These are phyloP conservation scores for Arthrobotrys sinensis DNA, from an alignment of 2,329 filamentous ascomycete genomes.

Conservation along the genomic window DNA sequence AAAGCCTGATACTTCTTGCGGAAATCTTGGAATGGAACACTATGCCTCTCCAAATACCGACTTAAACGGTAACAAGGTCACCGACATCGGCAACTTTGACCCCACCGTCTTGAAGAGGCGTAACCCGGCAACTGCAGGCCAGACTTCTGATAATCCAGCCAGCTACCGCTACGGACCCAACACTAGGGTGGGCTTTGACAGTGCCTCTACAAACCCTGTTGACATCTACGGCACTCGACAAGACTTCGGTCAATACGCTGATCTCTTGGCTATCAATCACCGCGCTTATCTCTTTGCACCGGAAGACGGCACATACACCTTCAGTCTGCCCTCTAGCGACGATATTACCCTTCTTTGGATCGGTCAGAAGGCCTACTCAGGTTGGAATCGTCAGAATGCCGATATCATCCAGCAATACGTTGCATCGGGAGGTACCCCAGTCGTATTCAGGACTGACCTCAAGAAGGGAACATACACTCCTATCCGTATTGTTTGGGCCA, in stretches of 20 bases:
- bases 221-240: conserved; percentile 41
- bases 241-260: conserved; percentile 43
- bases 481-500: conserved; percentile 43
- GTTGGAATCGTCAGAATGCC: conserved; percentile 62
- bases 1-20: conserved; percentile 54
- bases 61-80: conserved; percentile 23
- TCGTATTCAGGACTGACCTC: conserved; percentile 25
- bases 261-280: conserved; percentile 61
- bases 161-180: conserved; percentile 25
- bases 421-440: conserved; percentile 2
- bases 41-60: conserved; percentile 47
- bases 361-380: conserved; percentile 62
- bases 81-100: conserved; percentile 36
- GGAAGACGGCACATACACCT: conserved; percentile 63
- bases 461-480: conserved; percentile 46
- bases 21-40: conserved; percentile 49
- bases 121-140: conserved; percentile 39
- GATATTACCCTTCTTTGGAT: conserved; percentile 64
- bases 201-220: conserved; percentile 20
- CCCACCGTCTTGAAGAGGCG: conserved; percentile 34
- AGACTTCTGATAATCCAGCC: conserved; percentile 34
- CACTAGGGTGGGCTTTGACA: conserved; percentile 14
- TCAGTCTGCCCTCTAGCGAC: conserved; percentile 62
- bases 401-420: conserved; percentile 50
- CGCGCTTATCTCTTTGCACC: conserved; percentile 61